These are phyloP conservation scores for Aspergillus hortae DNA, from an alignment of 2,329 filamentous ascomycete species.

Conservation along the genomic window DNA sequence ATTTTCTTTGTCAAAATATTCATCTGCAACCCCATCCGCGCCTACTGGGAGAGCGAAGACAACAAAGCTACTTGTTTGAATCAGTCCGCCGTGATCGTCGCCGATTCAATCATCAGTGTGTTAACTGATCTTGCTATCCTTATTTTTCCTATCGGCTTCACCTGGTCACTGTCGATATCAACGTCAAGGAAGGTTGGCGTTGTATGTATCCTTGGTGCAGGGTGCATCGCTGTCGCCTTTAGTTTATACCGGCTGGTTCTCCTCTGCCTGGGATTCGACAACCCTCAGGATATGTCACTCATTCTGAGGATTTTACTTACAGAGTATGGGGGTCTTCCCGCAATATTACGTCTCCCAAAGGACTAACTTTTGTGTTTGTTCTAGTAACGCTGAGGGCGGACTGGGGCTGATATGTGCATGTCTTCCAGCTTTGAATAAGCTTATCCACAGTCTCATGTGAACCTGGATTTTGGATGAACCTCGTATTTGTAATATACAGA, in stretches of 20 bases:
- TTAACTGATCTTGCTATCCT: not conserved
- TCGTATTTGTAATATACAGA: too few species aligned
- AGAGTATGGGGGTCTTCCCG: not conserved
- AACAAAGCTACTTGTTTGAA: not conserved
- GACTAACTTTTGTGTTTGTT: too few species aligned
- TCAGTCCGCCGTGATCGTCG: not conserved
- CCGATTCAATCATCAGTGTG: not conserved
- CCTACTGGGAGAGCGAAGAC: not conserved
- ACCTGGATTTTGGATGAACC: too few species aligned
- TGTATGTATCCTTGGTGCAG: not conserved
- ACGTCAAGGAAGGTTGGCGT: not conserved
- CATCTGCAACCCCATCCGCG: not conserved
- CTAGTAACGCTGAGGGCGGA: too few species aligned
- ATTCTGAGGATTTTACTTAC: not conserved
- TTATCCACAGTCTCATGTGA: too few species aligned
- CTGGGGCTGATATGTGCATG: too few species aligned
- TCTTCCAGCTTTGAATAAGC: too few species aligned
- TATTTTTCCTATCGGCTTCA: not conserved
- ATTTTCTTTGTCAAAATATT: not conserved
- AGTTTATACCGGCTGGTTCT: not conserved
- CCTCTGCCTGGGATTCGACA: not conserved
- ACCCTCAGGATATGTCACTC: not conserved
- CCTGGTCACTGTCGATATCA: not conserved
- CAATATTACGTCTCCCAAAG: too few species aligned
- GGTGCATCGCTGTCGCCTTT: not conserved